Percentiles rank a stretch among this genome's conserved stretches.
These are phyloP conservation scores for Discostella stelligeroides DNA, from an alignment of 108 stramenopile genomes.

Conservation along the genomic window DNA sequence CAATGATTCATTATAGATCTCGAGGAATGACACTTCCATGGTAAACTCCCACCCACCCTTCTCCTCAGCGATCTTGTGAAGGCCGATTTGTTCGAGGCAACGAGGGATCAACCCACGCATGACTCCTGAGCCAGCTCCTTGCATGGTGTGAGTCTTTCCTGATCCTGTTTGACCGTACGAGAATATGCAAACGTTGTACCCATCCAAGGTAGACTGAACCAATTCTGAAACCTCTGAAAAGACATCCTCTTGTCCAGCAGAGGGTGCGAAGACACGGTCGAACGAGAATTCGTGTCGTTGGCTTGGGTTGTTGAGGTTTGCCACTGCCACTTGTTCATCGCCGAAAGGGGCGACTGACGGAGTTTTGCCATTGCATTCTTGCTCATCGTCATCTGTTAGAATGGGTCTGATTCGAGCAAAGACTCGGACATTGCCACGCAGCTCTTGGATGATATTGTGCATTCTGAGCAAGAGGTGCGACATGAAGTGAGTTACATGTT, in stretches of 20 bases:
- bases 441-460: conserved; percentile 95
- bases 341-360: conserved; percentile 55
- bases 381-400: conserved; percentile 74
- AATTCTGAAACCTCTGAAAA: conserved; percentile 96
- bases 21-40: conserved; percentile 56
- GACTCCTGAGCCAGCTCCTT: conserved; percentile 83
- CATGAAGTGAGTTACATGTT: no score
- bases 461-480: conserved; percentile 37
- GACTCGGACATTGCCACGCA: conserved; percentile 96
- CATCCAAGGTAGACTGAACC: conserved; percentile 96
- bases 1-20: conserved; percentile 13
- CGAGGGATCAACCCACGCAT: conserved; percentile 97
- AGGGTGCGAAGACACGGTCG: conserved; percentile 94
- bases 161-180: conserved; percentile 81
- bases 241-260: conserved; percentile 87
- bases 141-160: conserved; percentile 97
- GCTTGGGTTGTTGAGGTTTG: conserved; percentile 10
- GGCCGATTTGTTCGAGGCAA: conserved; percentile 81
- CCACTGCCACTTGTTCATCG: conserved; percentile 58
- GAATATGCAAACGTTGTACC: conserved; percentile 96
- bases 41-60: conserved; percentile 53
- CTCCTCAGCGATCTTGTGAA: conserved; percentile 19
- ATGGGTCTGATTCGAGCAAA: conserved; percentile 94
- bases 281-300: conserved; percentile 71
- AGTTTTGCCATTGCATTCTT: conserved; percentile 38